Base-by-base conservation (phyloP, 2,329 filamentous ascomycete species). In the Herpotrichia juniperi region DNA sequence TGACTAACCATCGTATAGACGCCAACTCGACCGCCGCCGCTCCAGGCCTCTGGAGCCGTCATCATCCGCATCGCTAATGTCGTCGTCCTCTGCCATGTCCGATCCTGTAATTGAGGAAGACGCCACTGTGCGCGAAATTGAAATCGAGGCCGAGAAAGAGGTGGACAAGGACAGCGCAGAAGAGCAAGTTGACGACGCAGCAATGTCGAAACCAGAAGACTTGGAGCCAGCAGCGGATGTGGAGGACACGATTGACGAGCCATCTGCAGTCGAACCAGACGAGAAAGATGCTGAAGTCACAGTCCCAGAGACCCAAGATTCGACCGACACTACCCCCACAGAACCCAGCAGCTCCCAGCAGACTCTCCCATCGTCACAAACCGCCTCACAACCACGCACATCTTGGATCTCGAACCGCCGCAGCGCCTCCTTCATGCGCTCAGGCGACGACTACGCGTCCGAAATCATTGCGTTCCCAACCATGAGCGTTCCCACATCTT, bases 1-100 rank as follows among this genome's bases (percentile, higher is more conserved):
- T 62, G 61, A 62, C 65, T 74, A 67, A 76, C 40, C 44, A 32
- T 17, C 34, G 69, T 97, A 97, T 69, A 86, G 92, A 68, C 85
- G 93, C 60, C 93, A 97, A 74, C 96, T 96, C 74, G 91, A 96
- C 72, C 85, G 93, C 64, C 86, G 93, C 61, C 96, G 93, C 78
- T 91, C 91, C 49, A 88, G 90, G 62, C 92, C 93, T 42, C 81
- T 96, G 31, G 68, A 73, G 19, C 56, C 61, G 19, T 66, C 71
- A 21, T 72, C 70, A 5, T 63, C 60, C 21, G 60, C 71, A 16
- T 64, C 66, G 24, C 56, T 71, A 7, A 68, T 73, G 68, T 73
- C 68, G 28, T 71, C 68, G 25, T 73, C 69, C 9, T 71, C 69
- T 31, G 66, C 54, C 56, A 69, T 72, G 68, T 73, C 69, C 17